Evolutionary conservation across 2,329 filamentous ascomycete genomes (phyloP), one percentile per base, ranked within the genome.

Genomic region (Teratosphaeria nubilosa): DNA sequence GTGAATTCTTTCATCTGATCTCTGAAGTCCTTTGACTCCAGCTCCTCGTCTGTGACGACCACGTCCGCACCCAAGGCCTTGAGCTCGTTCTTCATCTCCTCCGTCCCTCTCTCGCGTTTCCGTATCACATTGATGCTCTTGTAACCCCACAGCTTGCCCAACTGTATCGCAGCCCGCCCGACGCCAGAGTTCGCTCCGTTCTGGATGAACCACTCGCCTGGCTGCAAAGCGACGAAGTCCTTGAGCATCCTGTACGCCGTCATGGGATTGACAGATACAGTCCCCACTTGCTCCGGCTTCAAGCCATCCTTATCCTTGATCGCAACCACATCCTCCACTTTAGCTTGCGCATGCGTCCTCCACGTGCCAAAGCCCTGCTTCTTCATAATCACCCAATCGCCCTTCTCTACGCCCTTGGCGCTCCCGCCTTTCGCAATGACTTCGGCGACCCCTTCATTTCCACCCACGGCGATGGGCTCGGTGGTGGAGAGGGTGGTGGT

Each of bases 171-270:
- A 2, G 91, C 88, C 45, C 94, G 80, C 1, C 94, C 94, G 16
- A 99, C 94, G 11, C 91, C 94, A 50, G 86, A 90, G 74, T 99
- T 99, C 45, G 92, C 94, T 7, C 92, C 94, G 72, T 99, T 99
- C 75, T 99, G 94, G 53, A 99, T 85, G 70, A 96, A 90, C 91
- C 92, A 99, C 58, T 95, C 87, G 57, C 91, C 88, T n/a, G 84
- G 82, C 57, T 80, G 70, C 69, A 86, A 74, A 3, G 77, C 70
- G 65, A 79, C 84, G 69, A 92, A 96, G 70, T 92, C 88, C 58
- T 85, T 84, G 59, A 99, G 81, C 86, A 99, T 95, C 57, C 91
- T 84, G 75, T 95, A 97, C 1, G 94, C 94, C 1, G 91, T 95
- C 73, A 90, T 91, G 1, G 94, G 94, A 73, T 99, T 99, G 50